phyloP scores from a whole-genome alignment of 305 asterid species.

The Plantago lanceolata region DNA sequence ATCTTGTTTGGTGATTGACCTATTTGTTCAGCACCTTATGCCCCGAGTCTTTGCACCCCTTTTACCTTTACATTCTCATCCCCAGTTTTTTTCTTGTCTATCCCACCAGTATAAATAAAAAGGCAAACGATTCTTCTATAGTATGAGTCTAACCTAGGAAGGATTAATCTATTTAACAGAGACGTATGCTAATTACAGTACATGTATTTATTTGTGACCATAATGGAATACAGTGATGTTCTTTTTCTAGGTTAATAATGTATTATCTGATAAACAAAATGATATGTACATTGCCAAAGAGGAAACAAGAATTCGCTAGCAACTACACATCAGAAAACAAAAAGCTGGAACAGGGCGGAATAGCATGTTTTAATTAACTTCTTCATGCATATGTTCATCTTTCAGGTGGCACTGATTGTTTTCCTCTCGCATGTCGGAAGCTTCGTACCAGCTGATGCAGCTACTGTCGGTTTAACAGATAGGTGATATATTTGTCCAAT shows the following conservation, averaged over 20 bases:
- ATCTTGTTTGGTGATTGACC: not conserved
- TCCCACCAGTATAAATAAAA: not conserved
- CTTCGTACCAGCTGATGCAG: slow-evolving; percentile 96
- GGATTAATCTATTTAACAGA: not conserved
- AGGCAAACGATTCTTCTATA: not conserved
- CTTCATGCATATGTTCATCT: slow-evolving; percentile 16
- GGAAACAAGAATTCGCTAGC: too few species aligned
- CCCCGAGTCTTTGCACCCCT: not conserved
- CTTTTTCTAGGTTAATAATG: too few species aligned
- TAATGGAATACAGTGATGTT: not conserved
- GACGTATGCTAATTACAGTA: not conserved
- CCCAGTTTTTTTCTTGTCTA: slow-evolving; percentile 5
- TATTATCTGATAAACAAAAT: too few species aligned
- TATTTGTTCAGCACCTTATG: slow-evolving; percentile 12
- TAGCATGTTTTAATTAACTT: slow-evolving; percentile 16
- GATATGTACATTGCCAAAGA: too few species aligned
- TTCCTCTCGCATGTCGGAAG: slow-evolving; percentile 94
- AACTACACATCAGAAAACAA: not conserved
- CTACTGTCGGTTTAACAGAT: slow-evolving; percentile 91
- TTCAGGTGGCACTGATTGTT: slow-evolving; percentile 94
- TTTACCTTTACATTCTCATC: not conserved
- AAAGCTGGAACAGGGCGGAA: slow-evolving; percentile 16
- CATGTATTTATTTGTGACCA: not conserved
- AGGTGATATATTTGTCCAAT: slow-evolving; percentile 41
- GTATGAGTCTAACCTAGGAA: not conserved